Percentiles rank a stretch among this genome's conserved stretches.
Conservation (phyloP, 306 rosid species). For the Ceratonia siliqua region DNA sequence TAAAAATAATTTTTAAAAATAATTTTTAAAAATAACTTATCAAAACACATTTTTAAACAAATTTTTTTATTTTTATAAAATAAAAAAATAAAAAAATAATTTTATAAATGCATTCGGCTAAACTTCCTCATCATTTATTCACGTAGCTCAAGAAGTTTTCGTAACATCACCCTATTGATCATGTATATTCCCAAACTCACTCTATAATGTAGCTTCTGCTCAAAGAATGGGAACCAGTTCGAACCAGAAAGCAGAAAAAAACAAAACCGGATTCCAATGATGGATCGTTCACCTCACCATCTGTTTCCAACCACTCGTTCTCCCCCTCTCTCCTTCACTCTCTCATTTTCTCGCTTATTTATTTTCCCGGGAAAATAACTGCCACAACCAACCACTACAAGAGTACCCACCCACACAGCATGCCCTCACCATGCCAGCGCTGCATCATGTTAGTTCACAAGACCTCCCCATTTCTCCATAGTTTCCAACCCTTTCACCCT, state of each 20-base stretch:
- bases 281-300: neutral
- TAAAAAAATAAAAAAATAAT: too few relatives aligned
- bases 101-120: too few relatives aligned
- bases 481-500: constrained; percentile 40
- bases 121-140: too few relatives aligned
- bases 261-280: neutral
- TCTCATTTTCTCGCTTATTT: too few relatives aligned
- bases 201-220: too few relatives aligned
- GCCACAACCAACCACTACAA: neutral
- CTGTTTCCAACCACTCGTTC: neutral
- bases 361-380: constrained; percentile 31
- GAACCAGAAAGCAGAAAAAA: neutral
- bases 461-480: constrained; percentile 42
- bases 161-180: too few relatives aligned
- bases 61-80: too few relatives aligned
- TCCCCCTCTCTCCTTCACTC: neutral
- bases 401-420: constrained; percentile 20
- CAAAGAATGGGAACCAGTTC: neutral
- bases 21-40: too few relatives aligned
- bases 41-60: too few relatives aligned
- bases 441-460: constrained; percentile 53
- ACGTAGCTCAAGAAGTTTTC: too few relatives aligned
- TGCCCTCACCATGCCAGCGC: constrained; percentile 56
- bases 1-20: too few relatives aligned
- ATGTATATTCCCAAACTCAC: too few relatives aligned